Base-by-base conservation (phyloP, 345 rosid species). In the Camelina laxa region DNA sequence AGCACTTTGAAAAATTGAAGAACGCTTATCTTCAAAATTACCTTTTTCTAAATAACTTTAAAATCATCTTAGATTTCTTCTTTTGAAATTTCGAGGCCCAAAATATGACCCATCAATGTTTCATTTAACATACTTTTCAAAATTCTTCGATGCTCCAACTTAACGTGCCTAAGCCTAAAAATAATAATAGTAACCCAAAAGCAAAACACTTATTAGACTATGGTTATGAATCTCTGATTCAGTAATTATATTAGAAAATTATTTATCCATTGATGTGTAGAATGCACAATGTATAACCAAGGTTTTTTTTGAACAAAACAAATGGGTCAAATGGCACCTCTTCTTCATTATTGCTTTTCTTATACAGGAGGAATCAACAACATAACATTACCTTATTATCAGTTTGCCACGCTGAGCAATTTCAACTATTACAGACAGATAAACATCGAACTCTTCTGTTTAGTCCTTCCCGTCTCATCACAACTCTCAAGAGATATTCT, bases 401-500 rank as follows among this genome's bases (percentile, higher is more conserved):
- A 59, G 3, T 14, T 19, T 62, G 69, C 69, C 61, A 44, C 17
- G 1, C 7, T 0, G 69, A 68, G 67, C 60, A 67, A 13, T 12
- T 61, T 3, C 7, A 50, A 50, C 42, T 62, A 51, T 16, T 5
- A 53, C 54, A 62, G 11, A 60, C 9, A n/a, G n/a, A n/a, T n/a
- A n/a, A 51, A 62, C 67, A 60, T 48, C 11, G 1, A 42, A 42
- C 31, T 42, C 30, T 56, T 0, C 0, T 6, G 8, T 60, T 19
- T 5, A 20, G 6, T 22, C 1, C 9, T 15, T 35, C 5, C 2
- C 0, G 0, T 51, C 7, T 39, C 21, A 61, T 42, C 4, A 20
- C 30, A 27, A 27, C 30, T 30, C 38, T 56, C 53, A 75, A 0
- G 44, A 65, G n/a, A 14, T 39, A 33, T 82, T 77, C 75, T 64